phyloP scores from a whole-genome alignment of 345 rosid species.

The Brassica juncea region DNA sequence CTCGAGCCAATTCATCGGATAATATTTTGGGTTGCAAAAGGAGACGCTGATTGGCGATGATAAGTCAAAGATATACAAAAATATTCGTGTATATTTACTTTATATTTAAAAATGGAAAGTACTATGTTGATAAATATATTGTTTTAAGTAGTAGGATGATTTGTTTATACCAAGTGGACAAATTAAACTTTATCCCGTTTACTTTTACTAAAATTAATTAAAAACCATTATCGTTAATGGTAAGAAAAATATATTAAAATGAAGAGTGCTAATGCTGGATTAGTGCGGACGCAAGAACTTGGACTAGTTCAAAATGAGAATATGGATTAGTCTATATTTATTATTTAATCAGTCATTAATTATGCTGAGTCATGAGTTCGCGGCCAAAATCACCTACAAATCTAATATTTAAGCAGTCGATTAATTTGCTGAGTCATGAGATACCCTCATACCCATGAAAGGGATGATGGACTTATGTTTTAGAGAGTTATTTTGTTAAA shows the following conservation, averaged over 20 bases:
- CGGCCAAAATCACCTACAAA: not conserved
- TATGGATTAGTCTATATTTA: not conserved
- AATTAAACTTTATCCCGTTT: constrained; percentile 36
- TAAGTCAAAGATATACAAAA: not conserved
- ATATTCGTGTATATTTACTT: not conserved
- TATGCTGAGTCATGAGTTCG: not conserved
- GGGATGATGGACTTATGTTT: not conserved
- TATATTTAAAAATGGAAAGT: constrained; percentile 23
- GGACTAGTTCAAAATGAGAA: constrained; percentile 7
- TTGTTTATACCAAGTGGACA: constrained; percentile 30
- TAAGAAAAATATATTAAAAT: constrained; percentile 12
- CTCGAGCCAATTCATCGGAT: not conserved
- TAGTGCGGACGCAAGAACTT: not conserved
- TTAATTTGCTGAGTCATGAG: not conserved
- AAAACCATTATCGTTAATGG: constrained; percentile 20
- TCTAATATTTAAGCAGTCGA: not conserved
- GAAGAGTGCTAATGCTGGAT: not conserved
- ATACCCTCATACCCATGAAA: not conserved
- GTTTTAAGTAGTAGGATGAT: constrained; percentile 6
- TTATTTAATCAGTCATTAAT: not conserved
- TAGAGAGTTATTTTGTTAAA: not conserved
- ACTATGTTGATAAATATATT: not conserved
- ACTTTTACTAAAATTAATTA: constrained; percentile 28
- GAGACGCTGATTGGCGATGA: not conserved
- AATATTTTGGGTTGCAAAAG: not conserved